These are phyloP conservation scores for Trichoderma sp. DNA, from an alignment of 2,329 filamentous ascomycete genomes.

Conservation along the genomic window DNA sequence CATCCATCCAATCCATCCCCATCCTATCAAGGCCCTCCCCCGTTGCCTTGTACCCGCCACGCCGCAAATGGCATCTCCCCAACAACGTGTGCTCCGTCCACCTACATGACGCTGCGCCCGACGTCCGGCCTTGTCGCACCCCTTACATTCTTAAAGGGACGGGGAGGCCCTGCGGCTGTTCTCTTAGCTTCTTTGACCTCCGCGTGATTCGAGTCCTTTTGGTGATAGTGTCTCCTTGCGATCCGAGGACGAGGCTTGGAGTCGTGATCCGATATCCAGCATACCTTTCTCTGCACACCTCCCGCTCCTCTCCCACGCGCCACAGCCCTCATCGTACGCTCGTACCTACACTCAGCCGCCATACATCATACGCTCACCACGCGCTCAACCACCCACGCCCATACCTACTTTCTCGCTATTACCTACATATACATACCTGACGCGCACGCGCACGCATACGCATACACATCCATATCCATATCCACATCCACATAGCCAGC, in stretches of 20 bases:
- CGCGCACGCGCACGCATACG: not conserved
- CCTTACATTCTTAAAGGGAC: conserved; percentile 28
- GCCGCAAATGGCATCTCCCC: conserved; percentile 30
- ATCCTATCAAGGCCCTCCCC: conserved; percentile 18
- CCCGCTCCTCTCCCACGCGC: not conserved
- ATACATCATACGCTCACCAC: not conserved
- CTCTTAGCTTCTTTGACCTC: conserved; percentile 19
- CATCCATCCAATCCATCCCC: conserved; percentile 1
- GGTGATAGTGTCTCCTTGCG: conserved; percentile 17
- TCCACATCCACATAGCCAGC: not conserved
- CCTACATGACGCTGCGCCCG: conserved; percentile 28
- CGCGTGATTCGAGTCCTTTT: conserved; percentile 26
- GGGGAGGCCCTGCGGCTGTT: conserved; percentile 27
- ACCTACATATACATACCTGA: too few species aligned
- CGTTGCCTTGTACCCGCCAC: conserved; percentile 16
- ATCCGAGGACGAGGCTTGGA: conserved; percentile 14
- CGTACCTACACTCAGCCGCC: not conserved
- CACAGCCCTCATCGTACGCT: not conserved
- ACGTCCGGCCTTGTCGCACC: conserved; percentile 28
- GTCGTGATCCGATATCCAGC: conserved; percentile 24
- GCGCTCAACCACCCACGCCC: not conserved
- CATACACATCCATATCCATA: conserved; percentile 2
- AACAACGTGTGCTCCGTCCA: conserved; percentile 29
- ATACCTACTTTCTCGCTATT: too few species aligned
- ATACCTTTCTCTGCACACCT: conserved; percentile 4